These are phyloP conservation scores for Cadophora gregata DNA, from an alignment of 2,329 filamentous ascomycete genomes.

Conservation along the genomic window DNA sequence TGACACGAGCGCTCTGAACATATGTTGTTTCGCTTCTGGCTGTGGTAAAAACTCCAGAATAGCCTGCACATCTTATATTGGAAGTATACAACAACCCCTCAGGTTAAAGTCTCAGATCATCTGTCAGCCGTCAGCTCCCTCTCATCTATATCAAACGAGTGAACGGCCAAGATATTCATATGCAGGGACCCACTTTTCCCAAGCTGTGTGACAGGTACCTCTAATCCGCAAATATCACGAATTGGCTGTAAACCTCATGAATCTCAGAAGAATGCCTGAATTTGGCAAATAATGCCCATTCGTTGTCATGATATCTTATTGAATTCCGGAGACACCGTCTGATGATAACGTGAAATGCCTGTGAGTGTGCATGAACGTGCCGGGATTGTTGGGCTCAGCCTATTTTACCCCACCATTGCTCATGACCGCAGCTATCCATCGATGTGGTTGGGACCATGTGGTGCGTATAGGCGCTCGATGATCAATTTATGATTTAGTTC, in stretches of 20 bases:
- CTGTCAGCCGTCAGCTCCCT: background rate
- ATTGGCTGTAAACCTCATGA: background rate
- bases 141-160: background rate
- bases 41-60: background rate
- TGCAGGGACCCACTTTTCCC: slow-evolving; percentile 2
- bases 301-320: background rate
- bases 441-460: background rate
- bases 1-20: background rate
- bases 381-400: slow-evolving; percentile 3
- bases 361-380: background rate
- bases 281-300: background rate
- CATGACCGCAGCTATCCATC: background rate
- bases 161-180: background rate
- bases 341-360: background rate
- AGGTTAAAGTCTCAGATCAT: background rate
- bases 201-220: background rate
- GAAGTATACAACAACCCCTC: slow-evolving; percentile 7
- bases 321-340: background rate
- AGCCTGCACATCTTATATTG: background rate
- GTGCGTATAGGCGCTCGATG: background rate
- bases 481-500: background rate
- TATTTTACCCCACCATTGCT: background rate
- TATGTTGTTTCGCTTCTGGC: background rate
- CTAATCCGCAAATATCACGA: background rate
- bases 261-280: background rate